Base-by-base conservation (phyloP, 768 basidiomycete genomes). In the Exidia glandulosa region DNA sequence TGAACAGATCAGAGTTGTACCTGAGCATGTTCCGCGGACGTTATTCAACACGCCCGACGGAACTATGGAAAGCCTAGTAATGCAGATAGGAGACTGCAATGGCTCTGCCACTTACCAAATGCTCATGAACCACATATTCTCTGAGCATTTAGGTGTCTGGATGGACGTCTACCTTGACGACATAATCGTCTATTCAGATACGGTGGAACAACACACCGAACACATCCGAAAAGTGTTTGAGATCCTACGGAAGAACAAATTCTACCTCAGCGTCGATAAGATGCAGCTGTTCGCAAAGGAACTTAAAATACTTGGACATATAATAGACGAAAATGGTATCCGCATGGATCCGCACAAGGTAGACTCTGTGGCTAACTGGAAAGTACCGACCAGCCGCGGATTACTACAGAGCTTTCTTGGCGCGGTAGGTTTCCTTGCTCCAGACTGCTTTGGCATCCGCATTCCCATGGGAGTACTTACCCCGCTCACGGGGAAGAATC, bases 381-480 rank as follows among this genome's bases (percentile, higher is more conserved):
- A 69, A 59, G 52, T 59, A 6, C 70, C 71, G 2, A 67, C 66
- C 1, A 66, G 56, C 37, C 59, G 63, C 69, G 30, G 73, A 69
- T 58, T 73, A 4, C 52, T 75, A n/a, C 58, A 52, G 1, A 67
- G 70, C 2, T 76, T 77, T 61, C 56, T 75, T 0, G 75, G 76
- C 1, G 63, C 72, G 1, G 76, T 74, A 0, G 72, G 74, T 1
- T 77, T 69, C 59, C 63, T 74, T 0, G 72, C 76, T 0, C 68
- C 70, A 54, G 74, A 76, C 32, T 64, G 72, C 2, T 60, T 64
- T 0, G 62, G 62, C 0, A 62, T 79, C 2, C 63, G 72, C 0
- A 72, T 77, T 1, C 76, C 76, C 2, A 76, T 79, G 72, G 72
- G 68, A 2, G 58, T 73, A 0, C 63, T 79, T 1, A 60, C 62